Evolutionary conservation across 2,329 filamentous ascomycete species (phyloP).

Genomic region (Pseudogymnoascus pannorum): DNA sequence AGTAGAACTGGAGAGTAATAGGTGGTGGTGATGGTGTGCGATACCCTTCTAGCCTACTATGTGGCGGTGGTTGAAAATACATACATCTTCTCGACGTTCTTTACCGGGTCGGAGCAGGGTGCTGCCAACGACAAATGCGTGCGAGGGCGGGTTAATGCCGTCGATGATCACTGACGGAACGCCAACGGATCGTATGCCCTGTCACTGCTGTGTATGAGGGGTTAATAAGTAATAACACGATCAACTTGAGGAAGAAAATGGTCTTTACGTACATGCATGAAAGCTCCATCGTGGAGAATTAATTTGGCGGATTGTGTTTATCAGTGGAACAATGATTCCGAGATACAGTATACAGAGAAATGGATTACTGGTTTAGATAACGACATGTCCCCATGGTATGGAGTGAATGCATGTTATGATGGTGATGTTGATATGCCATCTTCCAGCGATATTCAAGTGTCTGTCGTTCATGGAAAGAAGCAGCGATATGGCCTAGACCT

Average conservation of each 20-base stretch:
- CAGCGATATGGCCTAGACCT: not conserved
- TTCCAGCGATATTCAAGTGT: not conserved
- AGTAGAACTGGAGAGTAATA: not conserved
- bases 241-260: not conserved
- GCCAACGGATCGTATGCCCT: not conserved
- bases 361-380: slow-evolving; percentile 1
- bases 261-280: not conserved
- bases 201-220: not conserved
- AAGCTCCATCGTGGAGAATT: not conserved
- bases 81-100: slow-evolving; percentile 4
- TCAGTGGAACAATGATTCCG: not conserved
- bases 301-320: not conserved
- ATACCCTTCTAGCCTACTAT: slow-evolving; percentile 5
- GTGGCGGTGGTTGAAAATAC: not conserved
- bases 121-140: not conserved
- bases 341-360: not conserved
- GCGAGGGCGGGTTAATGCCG: not conserved
- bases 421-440: not conserved
- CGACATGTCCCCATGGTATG: not conserved
- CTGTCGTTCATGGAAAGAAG: not conserved
- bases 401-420: not conserved
- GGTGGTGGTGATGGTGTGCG: not conserved
- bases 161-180: slow-evolving; percentile 1
- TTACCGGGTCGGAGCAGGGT: not conserved
- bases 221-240: slow-evolving; percentile 1